Percentiles rank a stretch among this genome's conserved stretches.
Evolutionary conservation across 805 yeast genomes (phyloP).

Genomic region (Ogataea nonfermentans): DNA sequence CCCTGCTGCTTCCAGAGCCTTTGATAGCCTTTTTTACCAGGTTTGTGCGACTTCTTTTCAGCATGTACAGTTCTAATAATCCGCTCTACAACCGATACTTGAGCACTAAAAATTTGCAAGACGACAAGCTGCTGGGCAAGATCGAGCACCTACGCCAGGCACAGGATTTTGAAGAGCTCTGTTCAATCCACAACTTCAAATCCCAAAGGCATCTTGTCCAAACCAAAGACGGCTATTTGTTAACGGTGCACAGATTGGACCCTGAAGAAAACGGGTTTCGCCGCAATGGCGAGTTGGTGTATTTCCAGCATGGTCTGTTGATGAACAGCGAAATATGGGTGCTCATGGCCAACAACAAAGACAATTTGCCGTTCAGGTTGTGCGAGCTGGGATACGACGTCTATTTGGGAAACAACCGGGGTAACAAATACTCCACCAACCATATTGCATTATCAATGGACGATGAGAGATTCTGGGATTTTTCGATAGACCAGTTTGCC

Average conservation of each 20-base stretch:
- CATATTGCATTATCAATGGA: conserved; percentile 47
- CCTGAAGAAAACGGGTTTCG: conserved; percentile 35
- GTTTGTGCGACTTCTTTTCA: conserved; percentile 22
- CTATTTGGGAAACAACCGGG: conserved; percentile 91
- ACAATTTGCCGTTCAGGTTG: conserved; percentile 70
- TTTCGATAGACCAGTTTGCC: conserved; percentile 90
- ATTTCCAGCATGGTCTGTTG: conserved; percentile 87
- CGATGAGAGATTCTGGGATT: conserved; percentile 75
- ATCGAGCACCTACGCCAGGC: conserved; percentile 45
- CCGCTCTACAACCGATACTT: conserved; percentile 26
- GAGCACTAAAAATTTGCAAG: conserved; percentile 11
- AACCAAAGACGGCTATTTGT: conserved; percentile 73
- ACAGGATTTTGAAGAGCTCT: conserved; percentile 60
- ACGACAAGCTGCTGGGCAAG: conserved; percentile 19
- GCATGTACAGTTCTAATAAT: conserved; percentile 21
- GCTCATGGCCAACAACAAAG: conserved; percentile 36
- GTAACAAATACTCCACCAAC: conserved; percentile 88
- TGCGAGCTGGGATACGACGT: conserved; percentile 88
- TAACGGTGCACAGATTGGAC: conserved; percentile 68
- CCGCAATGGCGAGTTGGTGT: conserved; percentile 54
- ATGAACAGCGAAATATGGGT: conserved; percentile 81
- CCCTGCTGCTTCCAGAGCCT: conserved; percentile 26
- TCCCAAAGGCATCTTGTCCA: conserved; percentile 75
- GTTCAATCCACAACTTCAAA: conserved; percentile 62
- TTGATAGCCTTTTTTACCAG: conserved; percentile 25